phyloP scores from a whole-genome alignment of 495 filamentous ascomycete species.

The Melanomma pulvis-pyrius region DNA sequence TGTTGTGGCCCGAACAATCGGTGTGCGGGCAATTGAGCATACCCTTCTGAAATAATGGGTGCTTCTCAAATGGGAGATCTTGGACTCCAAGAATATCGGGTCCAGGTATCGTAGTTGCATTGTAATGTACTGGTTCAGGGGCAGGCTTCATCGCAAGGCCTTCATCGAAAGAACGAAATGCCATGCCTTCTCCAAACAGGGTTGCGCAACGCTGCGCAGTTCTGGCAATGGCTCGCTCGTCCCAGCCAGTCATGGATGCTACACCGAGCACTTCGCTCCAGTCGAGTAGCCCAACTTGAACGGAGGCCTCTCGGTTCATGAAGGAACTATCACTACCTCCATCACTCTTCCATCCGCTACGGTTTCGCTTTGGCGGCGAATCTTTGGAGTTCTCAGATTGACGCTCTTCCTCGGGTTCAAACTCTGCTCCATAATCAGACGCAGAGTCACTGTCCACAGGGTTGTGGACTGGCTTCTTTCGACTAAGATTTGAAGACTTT shows the following conservation, averaged over 20 bases:
- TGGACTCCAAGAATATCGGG: neutral
- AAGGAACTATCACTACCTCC: neutral
- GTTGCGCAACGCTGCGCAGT: conserved; percentile 69
- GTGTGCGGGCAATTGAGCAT: conserved; percentile 29
- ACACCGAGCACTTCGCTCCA: conserved; percentile 81
- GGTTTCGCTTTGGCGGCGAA: neutral
- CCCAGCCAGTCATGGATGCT: conserved; percentile 70
- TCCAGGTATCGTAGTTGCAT: conserved; percentile 11
- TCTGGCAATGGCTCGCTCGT: conserved; percentile 61
- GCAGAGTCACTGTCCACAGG: conserved; percentile 3
- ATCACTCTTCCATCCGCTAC: neutral
- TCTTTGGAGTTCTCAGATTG: neutral
- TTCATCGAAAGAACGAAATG: conserved; percentile 53
- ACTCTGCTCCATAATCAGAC: conserved; percentile 16
- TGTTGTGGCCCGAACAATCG: conserved; percentile 25
- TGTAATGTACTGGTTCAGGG: conserved; percentile 21
- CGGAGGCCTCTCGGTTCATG: neutral
- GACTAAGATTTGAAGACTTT: neutral
- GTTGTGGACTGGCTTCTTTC: neutral
- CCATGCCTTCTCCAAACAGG: conserved; percentile 69
- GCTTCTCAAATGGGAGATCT: conserved; percentile 1
- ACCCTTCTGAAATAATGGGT: conserved; percentile 22
- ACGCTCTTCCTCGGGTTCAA: neutral
- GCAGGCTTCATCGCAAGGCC: conserved; percentile 7
- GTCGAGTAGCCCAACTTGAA: conserved; percentile 55